phyloP scores from a whole-genome alignment of 805 yeast species.

The Saturnispora diversa region DNA sequence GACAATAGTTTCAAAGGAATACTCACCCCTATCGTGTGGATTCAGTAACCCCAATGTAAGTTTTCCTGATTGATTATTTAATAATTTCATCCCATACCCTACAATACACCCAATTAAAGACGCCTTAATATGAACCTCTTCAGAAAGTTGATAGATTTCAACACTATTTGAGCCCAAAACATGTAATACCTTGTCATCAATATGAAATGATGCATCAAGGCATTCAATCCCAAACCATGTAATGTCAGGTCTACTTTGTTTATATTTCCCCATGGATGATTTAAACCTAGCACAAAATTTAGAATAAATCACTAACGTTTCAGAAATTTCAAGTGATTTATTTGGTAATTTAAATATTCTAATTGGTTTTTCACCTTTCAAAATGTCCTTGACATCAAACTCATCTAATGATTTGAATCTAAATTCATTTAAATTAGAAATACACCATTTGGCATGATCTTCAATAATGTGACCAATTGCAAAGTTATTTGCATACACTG shows the following conservation, averaged over 20 bases:
- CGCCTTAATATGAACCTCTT: conserved; percentile 17
- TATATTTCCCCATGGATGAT: conserved; percentile 18
- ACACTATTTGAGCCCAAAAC: conserved; percentile 20
- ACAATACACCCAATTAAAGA: conserved; percentile 21
- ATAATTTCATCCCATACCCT: conserved; percentile 20
- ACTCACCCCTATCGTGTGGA: conserved; percentile 3
- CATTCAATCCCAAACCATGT: conserved; percentile 23
- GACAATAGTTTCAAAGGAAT: conserved; percentile 3
- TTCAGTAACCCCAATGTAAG: conserved; percentile 16
- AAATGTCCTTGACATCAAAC: conserved; percentile 22
- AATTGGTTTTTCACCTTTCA: conserved; percentile 24
- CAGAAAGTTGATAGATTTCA: conserved; percentile 24
- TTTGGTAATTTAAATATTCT: conserved; percentile 23
- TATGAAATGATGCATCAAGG: conserved; percentile 24
- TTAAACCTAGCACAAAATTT: conserved; percentile 25
- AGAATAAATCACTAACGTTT: conserved; percentile 25
- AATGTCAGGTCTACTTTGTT: conserved; percentile 23
- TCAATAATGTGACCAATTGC: conserved; percentile 24
- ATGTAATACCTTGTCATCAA: conserved; percentile 21
- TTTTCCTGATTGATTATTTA: conserved; percentile 25
- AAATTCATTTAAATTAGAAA: conserved; percentile 24
- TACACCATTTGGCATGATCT: conserved; percentile 23
- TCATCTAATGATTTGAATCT: conserved; percentile 22
- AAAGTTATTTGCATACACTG: conserved; percentile 25
- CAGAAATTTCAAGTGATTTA: conserved; percentile 17